Evolutionary conservation across 139 green algal species (phyloP), one percentile per base, ranked within the genome.

Genomic region (Chlorella sp.): DNA sequence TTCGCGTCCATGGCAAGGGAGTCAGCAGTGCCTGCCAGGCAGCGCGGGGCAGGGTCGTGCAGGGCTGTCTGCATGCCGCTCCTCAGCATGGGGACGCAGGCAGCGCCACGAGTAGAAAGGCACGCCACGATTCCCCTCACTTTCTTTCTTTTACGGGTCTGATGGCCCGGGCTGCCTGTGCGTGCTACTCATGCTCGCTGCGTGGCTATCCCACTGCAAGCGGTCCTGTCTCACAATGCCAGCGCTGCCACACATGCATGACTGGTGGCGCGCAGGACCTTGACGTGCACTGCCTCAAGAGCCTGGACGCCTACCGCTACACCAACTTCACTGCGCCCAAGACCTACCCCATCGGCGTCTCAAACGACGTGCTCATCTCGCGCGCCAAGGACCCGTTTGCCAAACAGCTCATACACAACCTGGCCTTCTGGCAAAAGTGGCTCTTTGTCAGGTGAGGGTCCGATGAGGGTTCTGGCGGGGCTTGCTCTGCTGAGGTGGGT

Each of bases 191-290:
- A 10, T 31, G 6, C 20, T 20, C 6, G 55, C 55, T 64, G 55
- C 55, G n/a, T n/a, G n/a, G n/a, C n/a, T n/a, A n/a, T n/a, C n/a
- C n/a, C n/a, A n/a, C n/a, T n/a, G n/a, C n/a, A n/a, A n/a, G n/a
- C n/a, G n/a, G n/a, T n/a, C n/a, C n/a, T n/a, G n/a, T n/a, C n/a
- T n/a, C n/a, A n/a, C n/a, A n/a, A n/a, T n/a, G n/a, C n/a, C n/a
- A n/a, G n/a, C n/a, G n/a, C n/a, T n/a, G n/a, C n/a, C n/a, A n/a
- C n/a, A n/a, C n/a, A n/a, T n/a, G n/a, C n/a, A n/a, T n/a, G n/a
- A n/a, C n/a, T n/a, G n/a, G n/a, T n/a, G n/a, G n/a, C n/a, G n/a
- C 23, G 35, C 66, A 71, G 66, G 72, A 77, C 42, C 35, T 77
- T 30, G 72, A 77, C 33, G 49, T 77, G 29, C 5, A 36, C 24